phyloP scores from a whole-genome alignment of 257 asterid genomes.

The Nicotiana attenuata region DNA sequence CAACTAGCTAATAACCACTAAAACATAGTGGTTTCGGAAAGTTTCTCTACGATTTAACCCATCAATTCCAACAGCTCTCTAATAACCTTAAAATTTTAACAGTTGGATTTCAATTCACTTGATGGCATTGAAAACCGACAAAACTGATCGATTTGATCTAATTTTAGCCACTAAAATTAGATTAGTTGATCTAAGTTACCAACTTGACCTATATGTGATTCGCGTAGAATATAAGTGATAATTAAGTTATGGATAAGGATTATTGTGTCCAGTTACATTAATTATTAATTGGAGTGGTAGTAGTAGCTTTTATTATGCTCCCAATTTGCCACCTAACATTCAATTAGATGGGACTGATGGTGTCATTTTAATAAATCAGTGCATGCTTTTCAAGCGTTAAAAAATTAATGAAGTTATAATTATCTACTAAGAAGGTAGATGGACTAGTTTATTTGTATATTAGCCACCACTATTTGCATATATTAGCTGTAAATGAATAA shows the following conservation, averaged over 20 bases:
- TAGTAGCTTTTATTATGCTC: neutral
- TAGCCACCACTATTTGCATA: no score
- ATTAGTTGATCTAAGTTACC: neutral
- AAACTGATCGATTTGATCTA: neutral
- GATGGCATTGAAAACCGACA: neutral
- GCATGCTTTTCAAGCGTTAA: neutral
- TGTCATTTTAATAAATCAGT: neutral
- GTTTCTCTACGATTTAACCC: neutral
- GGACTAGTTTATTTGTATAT: neutral
- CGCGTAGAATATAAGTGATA: neutral
- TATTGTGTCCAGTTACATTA: neutral
- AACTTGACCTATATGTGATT: neutral
- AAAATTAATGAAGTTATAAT: no score
- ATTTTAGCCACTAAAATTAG: neutral
- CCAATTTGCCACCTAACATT: neutral
- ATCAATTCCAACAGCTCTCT: neutral
- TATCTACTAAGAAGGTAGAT: neutral
- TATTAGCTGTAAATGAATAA: constrained; percentile 9
- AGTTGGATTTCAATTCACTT: neutral
- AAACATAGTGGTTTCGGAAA: no score
- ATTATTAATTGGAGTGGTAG: no score
- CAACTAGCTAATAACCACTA: no score
- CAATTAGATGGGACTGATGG: neutral
- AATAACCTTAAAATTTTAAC: neutral
- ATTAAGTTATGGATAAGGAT: neutral